These are phyloP conservation scores for Hevea brasiliensis DNA, from an alignment of 345 rosid species.

Conservation along the genomic window DNA sequence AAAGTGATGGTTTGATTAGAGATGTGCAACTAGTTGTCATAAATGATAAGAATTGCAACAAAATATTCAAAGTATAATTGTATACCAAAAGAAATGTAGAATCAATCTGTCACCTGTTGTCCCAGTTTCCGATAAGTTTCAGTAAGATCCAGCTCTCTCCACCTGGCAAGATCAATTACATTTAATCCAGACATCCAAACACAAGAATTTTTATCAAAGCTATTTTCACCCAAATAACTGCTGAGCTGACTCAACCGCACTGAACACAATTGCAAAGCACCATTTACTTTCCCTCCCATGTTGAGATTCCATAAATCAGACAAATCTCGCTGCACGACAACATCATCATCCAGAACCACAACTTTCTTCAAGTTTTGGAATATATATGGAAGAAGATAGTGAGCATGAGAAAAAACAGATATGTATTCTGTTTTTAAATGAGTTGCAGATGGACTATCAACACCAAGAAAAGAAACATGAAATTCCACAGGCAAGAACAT, in stretches of 20 bases:
- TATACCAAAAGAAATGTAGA: slow-evolving; percentile 1
- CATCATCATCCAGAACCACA: slow-evolving; percentile 86
- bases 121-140: slow-evolving; percentile 51
- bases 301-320: slow-evolving; percentile 68
- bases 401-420: slow-evolving; percentile 71
- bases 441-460: slow-evolving; percentile 38
- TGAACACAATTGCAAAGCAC: slow-evolving; percentile 66
- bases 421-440: slow-evolving; percentile 59
- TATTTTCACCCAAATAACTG: slow-evolving; percentile 46
- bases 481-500: slow-evolving; percentile 76
- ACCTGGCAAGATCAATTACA: slow-evolving; percentile 69
- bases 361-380: slow-evolving; percentile 64
- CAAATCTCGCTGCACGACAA: slow-evolving; percentile 83
- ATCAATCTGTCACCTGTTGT: slow-evolving; percentile 53
- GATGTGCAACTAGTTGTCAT: neutral
- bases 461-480: slow-evolving; percentile 55
- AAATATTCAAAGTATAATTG: neutral
- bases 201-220: slow-evolving; percentile 48
- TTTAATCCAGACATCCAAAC: slow-evolving; percentile 95
- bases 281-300: slow-evolving; percentile 84
- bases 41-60: slow-evolving; percentile 1
- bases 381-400: slow-evolving; percentile 76
- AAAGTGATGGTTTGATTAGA: slow-evolving; percentile 1
- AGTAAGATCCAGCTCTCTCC: slow-evolving; percentile 65
- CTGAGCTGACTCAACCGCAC: slow-evolving; percentile 66